Base-by-base conservation (phyloP, 441 rosid genomes). In the Gossypium laxum region DNA sequence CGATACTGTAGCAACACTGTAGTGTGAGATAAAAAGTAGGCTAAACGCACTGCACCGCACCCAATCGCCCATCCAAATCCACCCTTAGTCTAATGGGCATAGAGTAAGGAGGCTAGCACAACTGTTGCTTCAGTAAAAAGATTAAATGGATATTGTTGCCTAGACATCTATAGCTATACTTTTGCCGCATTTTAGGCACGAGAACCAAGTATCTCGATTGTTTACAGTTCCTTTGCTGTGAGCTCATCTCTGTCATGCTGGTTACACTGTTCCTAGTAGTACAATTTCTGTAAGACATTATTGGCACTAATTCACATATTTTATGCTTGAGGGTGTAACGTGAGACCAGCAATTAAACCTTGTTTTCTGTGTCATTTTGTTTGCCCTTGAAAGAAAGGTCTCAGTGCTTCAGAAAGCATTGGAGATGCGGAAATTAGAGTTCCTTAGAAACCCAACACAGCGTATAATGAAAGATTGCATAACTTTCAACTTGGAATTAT, bases 271-370 rank as follows among this genome's bases (percentile, higher is more conserved):
- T 28, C 21, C 22, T 21, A 47, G 43, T 67, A 14, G 43, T 48
- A n/a, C 57, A 50, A 67, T 47, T 48, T 28, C 71, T 51, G 19
- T 64, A 51, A 67, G 43, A 67, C 43, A 47, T 50, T 50, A 6
- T 67, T 67, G 11, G 28, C 52, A 38, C 52, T 41, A 18, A 12
- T 43, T 43, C 7, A 1, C 11, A 43, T 2, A 24, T 51, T 15
- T 67, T 26, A 5, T 48, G 24, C 47, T 67, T 67, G 60, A 30
- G 52, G 15, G 5, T 1, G 28, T 67, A n/a, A n/a, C 2, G 14
- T 26, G 14, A 34, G 7, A 19, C 30, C 19, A 34, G 15, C 15
- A 38, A 41, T 41, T 19, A 63, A 19, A 19, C 30, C 15, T 41
- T 18, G 28, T 38, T 41, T 21, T 41, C 5, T 63, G 17, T 63